phyloP scores from a whole-genome alignment of 495 filamentous ascomycete species.

The Podospora didyma region DNA sequence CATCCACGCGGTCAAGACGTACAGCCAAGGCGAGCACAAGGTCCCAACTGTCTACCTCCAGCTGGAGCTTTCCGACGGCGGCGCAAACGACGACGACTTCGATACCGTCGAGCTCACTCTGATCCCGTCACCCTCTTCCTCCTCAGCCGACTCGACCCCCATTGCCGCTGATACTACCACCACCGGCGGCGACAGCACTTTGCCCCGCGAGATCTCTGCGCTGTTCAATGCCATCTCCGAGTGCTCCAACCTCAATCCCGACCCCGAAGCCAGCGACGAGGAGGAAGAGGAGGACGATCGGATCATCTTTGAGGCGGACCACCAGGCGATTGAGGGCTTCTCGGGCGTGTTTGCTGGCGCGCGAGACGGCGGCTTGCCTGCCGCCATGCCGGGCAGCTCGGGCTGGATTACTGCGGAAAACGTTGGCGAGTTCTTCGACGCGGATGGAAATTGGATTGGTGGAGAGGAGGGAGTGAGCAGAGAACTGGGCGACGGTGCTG shows the following conservation, averaged over 20 bases:
- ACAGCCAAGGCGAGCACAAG: conserved; percentile 22
- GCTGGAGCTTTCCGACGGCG: conserved; percentile 55
- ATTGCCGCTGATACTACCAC: no score
- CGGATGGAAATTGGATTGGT: conserved; percentile 53
- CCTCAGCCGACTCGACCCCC: conserved; percentile 11
- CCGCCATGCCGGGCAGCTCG: conserved; percentile 75
- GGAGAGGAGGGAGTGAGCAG: conserved; percentile 28
- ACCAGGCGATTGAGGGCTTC: conserved; percentile 43
- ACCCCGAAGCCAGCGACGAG: conserved; percentile 56
- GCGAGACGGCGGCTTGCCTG: conserved; percentile 57
- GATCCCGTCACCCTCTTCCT: conserved; percentile 45
- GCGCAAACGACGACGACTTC: conserved; percentile 63
- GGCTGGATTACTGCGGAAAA: conserved; percentile 99
- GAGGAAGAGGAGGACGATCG: conserved; percentile 48
- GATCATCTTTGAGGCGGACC: conserved; percentile 55
- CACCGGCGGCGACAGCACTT: conserved; percentile 16
- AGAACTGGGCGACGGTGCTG: conserved; percentile 43
- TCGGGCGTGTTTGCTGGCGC: conserved; percentile 40
- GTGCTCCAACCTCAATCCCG: conserved; percentile 88
- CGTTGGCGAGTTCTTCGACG: conserved; percentile 68
- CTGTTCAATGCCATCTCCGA: conserved; percentile 79
- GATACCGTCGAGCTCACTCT: conserved; percentile 70
- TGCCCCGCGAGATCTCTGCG: conserved; percentile 30
- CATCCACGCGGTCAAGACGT: conserved; percentile 78
- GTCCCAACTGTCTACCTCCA: conserved; percentile 74